Evolutionary conservation across 495 filamentous ascomycete genomes (phyloP).

Genomic region (Neurospora tetraspora): DNA sequence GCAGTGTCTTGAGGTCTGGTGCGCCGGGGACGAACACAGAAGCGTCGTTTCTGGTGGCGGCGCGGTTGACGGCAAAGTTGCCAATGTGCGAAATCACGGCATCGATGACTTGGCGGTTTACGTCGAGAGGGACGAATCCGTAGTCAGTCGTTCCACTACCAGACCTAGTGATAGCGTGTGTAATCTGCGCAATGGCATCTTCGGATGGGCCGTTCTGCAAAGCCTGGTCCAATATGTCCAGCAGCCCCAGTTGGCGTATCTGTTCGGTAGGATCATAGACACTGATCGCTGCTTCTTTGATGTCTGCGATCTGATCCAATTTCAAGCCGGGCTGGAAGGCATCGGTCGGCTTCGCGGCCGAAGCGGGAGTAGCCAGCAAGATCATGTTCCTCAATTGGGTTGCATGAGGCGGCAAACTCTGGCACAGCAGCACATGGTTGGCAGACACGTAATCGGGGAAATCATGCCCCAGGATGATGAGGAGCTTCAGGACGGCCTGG

Average conservation of each 20-base stretch:
- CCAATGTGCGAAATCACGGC: slow-evolving; percentile 78
- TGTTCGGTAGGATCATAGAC: slow-evolving; percentile 47
- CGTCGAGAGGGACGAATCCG: slow-evolving; percentile 51
- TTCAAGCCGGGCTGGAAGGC: slow-evolving; percentile 72
- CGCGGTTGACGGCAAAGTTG: slow-evolving; percentile 51
- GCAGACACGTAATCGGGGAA: slow-evolving; percentile 87
- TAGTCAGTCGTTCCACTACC: slow-evolving; percentile 46
- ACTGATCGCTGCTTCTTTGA: slow-evolving; percentile 54
- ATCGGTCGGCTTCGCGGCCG: slow-evolving; percentile 68
- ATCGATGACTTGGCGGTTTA: slow-evolving; percentile 65
- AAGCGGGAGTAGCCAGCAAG: slow-evolving; percentile 69
- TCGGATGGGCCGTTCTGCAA: slow-evolving; percentile 53
- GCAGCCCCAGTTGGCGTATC: slow-evolving; percentile 52
- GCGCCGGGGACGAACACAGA: slow-evolving; percentile 59
- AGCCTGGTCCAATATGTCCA: slow-evolving; percentile 55
- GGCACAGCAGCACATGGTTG: slow-evolving; percentile 76
- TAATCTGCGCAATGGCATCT: slow-evolving; percentile 59
- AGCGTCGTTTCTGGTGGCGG: slow-evolving; percentile 42
- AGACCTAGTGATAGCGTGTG: slow-evolving; percentile 51
- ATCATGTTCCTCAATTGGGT: slow-evolving; percentile 85
- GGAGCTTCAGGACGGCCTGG: slow-evolving; percentile 67
- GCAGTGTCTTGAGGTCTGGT: slow-evolving; percentile 64
- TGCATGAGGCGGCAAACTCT: slow-evolving; percentile 74
- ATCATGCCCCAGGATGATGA: slow-evolving; percentile 84
- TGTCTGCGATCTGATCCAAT: slow-evolving; percentile 69